A percentile compares a stretch with the other conserved stretches of the same genome.
Evolutionary conservation across 148 eudicot species (phyloP).

Genomic region (Rhododendron simsii): DNA sequence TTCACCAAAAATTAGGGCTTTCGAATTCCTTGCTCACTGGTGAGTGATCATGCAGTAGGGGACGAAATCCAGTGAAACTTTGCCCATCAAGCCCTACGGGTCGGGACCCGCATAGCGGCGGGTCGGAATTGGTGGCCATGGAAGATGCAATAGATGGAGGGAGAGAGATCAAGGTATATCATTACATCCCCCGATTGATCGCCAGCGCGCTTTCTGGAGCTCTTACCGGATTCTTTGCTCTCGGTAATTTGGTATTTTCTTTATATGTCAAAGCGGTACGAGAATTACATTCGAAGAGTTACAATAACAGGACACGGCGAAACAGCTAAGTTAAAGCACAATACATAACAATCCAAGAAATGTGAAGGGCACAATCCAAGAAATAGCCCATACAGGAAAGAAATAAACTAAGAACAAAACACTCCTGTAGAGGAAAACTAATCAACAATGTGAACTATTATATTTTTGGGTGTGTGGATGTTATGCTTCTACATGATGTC

Average conservation of each 20-base stretch:
- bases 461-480: neutral
- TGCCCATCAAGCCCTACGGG: neutral
- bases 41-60: neutral
- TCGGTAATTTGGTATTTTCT: slow-evolving; percentile 28
- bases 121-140: slow-evolving; percentile 15
- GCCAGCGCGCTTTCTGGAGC: slow-evolving; percentile 51
- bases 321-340: too few relatives aligned
- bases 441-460: neutral
- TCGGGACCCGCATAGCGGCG: neutral
- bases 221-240: slow-evolving; percentile 56
- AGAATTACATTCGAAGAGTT: neutral
- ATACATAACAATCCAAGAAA: neutral
- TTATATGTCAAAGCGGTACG: neutral
- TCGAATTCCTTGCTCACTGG: neutral
- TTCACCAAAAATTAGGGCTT: neutral
- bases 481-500: neutral
- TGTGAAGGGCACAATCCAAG: neutral
- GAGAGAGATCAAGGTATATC: slow-evolving; percentile 30
- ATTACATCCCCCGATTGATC: slow-evolving; percentile 37
- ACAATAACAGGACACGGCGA: neutral
- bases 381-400: neutral
- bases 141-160: slow-evolving; percentile 28
- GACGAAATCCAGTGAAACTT: neutral
- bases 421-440: too few relatives aligned
- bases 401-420: too few relatives aligned